Base-by-base conservation (phyloP, 257 asterid genomes). In the Schizonepeta tenuifolia region DNA sequence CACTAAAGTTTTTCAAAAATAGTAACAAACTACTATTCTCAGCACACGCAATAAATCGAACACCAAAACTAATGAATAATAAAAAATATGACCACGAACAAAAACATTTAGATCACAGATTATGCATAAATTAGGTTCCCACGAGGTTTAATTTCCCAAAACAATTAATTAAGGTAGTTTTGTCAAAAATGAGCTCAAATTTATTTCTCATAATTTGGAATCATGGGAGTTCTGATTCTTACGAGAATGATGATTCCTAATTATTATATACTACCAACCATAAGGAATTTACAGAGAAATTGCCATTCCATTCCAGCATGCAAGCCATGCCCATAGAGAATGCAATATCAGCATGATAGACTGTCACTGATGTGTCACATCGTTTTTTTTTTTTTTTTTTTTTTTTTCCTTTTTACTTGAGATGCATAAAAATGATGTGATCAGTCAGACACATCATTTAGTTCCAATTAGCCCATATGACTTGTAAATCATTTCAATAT, bases 401-500 rank as follows among this genome's bases (percentile, higher is more conserved):
- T 20, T 3, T 20, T 41, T 44, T 43, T 65, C 40, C 24, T 13
- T 65, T 7, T 43, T 65, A 13, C 26, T 31, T 22, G 36, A 10
- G 40, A 43, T 44, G 14, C 7, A 65, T 24, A 43, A 61, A 50
- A n/a, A 14, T 14, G 49, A 33, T 21, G 3, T 22, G n/a, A n/a
- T n/a, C n/a, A n/a, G n/a, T n/a, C n/a, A n/a, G n/a, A n/a, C n/a
- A n/a, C n/a, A n/a, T n/a, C n/a, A n/a, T n/a, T n/a, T 22, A 21
- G 60, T 11, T 21, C n/a, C 60, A 22, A 54, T 17, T 49, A 17
- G 22, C 3, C 60, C 31, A 54, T 54, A 47, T 60, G 68, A 43
- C 61, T 14, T 21, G 31, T 49, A 51, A 40, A 50, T 59, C 78
- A 78, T 53, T 51, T 67, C 36, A 28, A 54, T 12, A 41, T 13